A percentile compares a stretch with the other conserved stretches of the same genome.
Conservation (phyloP, 352 stramenopile species). For the Phytophthora tubulina region DNA sequence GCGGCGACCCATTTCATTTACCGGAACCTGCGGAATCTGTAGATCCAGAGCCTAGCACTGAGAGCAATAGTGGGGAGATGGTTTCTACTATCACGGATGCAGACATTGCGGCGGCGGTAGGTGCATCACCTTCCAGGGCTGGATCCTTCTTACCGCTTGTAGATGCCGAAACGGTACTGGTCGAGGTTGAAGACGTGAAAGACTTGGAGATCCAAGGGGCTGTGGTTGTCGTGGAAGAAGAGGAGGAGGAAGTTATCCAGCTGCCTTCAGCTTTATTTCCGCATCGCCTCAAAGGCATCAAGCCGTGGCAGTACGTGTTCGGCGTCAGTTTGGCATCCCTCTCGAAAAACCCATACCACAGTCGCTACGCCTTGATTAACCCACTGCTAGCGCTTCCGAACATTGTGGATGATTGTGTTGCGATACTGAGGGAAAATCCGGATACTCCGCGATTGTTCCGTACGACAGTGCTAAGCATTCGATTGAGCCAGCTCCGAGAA, state of each 20-base stretch:
- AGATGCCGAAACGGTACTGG: conserved; percentile 22
- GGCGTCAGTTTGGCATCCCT: conserved; percentile 79
- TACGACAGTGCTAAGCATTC: conserved; percentile 78
- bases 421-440: conserved; percentile 67
- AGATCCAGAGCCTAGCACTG: conserved; percentile 25
- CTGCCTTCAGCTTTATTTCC: conserved; percentile 67
- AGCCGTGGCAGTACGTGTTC: conserved; percentile 88
- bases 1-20: conserved; percentile 60
- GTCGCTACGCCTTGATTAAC: conserved; percentile 81
- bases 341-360: conserved; percentile 84
- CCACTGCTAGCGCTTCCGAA: conserved; percentile 78
- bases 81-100: conserved; percentile 44
- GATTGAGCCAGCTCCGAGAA: conserved; percentile 75
- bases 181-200: conserved; percentile 32
- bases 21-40: conserved; percentile 21
- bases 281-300: conserved; percentile 79
- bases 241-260: conserved; percentile 53
- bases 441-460: conserved; percentile 82
- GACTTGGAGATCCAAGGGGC: conserved; percentile 24
- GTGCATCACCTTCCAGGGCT: conserved; percentile 38
- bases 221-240: conserved; percentile 18
- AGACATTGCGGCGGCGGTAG: conserved; percentile 45
- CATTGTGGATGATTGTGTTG: conserved; percentile 81
- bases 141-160: conserved; percentile 33
- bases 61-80: conserved; percentile 36